Conservation (phyloP, 148 eudicot species). For the Persicaria tinctoria region DNA sequence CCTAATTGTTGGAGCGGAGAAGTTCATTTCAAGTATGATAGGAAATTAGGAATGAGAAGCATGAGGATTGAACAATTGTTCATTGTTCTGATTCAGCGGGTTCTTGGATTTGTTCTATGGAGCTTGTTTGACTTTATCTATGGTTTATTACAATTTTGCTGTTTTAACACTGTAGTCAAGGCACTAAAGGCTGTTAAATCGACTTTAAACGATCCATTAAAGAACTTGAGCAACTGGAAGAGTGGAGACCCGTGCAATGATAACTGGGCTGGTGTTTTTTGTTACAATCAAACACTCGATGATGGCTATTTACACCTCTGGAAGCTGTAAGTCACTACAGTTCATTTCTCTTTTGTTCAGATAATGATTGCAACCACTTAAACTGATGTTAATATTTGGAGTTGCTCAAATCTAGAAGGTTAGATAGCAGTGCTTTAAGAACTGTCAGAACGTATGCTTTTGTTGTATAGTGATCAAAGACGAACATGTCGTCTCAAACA, state of each 20-base stretch:
- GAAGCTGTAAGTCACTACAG: slow-evolving; percentile 30
- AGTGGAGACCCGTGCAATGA: slow-evolving; percentile 35
- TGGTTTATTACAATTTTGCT: neutral
- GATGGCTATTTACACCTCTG: slow-evolving; percentile 41
- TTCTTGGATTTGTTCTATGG: neutral
- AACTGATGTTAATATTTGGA: neutral
- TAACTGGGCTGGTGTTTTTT: slow-evolving; percentile 43
- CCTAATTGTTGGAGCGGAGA: too few species aligned
- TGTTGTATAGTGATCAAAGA: neutral
- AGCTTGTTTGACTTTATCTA: neutral
- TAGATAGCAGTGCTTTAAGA: neutral
- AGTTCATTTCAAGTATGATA: neutral
- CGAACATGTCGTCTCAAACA: too few species aligned
- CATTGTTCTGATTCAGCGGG: neutral
- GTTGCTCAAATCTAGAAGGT: neutral
- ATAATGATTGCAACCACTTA: slow-evolving; percentile 3
- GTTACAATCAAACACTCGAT: slow-evolving; percentile 16
- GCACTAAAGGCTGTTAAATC: slow-evolving; percentile 28
- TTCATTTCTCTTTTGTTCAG: neutral
- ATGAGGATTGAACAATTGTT: neutral
- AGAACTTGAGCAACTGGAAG: slow-evolving; percentile 30
- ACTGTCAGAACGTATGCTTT: too few species aligned
- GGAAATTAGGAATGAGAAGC: neutral
- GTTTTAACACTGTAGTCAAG: slow-evolving; percentile 16
- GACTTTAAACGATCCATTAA: slow-evolving; percentile 28